Evolutionary conservation across 169 alveolate species (phyloP), one percentile per base, ranked within the genome.

Genomic region (Plasmodium gaboni): DNA sequence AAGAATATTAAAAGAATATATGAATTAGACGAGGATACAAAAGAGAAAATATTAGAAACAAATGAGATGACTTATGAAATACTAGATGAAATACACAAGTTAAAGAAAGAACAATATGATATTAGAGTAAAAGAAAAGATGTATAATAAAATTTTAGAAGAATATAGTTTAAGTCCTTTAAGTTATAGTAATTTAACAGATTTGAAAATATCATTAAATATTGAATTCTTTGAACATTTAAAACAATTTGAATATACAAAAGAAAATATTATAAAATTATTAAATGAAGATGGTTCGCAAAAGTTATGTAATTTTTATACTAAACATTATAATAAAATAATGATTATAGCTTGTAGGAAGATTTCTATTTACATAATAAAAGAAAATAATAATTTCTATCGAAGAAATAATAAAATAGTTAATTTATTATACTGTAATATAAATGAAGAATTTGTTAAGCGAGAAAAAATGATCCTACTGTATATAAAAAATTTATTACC

Each of bases 81-180:
- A 48, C 26, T 63, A 26, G 91, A 69, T 28, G 74, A 83, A 59
- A 83, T 83, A 26, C 55, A 38, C 2, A 70, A 68, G 69, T 26
- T 83, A 55, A 83, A 83, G 50, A 70, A 38, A 61, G 55, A 55
- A 83, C 68, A 83, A 83, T 57, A 32, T 83, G 17, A 60, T 38
- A 83, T 83, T 9, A 53, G 57, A 24, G 70, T 68, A 71, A 83
- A 83, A 38, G 91, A 83, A 83, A 83, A 44, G 44, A 83, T 83
- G 15, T 83, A 59, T 57, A 68, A 83, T 44, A 68, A 55, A 53
- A 83, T 83, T 44, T 55, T 83, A 63, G 70, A 50, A 65, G 57
- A 67, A 68, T 83, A 83, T 55, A 83, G 91, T 55, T 83, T 83
- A 63, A 83, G 91, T 46, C 73, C 91, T 5, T 48, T 83, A 69